Evolutionary conservation across 1,284 basidiomycete genomes (phyloP).

Genomic region (Sparassis latifolia): DNA sequence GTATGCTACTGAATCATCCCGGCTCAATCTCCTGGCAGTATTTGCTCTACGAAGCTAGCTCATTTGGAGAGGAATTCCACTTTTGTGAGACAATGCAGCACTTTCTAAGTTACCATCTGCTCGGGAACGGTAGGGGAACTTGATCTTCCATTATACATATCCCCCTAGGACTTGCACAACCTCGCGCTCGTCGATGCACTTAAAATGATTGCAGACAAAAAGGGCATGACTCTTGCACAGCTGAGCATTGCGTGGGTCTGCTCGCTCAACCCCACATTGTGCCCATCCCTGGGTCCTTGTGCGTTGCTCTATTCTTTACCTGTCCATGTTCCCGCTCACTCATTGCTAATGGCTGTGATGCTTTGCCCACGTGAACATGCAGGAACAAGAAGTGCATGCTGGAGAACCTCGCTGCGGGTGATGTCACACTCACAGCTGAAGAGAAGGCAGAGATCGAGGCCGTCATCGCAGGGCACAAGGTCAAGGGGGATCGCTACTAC

Average conservation of each 20-base stretch:
- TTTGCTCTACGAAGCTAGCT: too few relatives aligned
- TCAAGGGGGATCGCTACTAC: constrained; percentile 28
- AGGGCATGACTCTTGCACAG: constrained; percentile 48
- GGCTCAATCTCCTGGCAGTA: too few relatives aligned
- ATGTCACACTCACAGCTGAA: constrained; percentile 34
- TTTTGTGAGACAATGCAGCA: too few relatives aligned
- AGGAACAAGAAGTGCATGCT: constrained; percentile 32
- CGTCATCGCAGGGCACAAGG: constrained; percentile 18
- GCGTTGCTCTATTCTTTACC: constrained; percentile 12
- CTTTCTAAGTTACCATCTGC: too few relatives aligned
- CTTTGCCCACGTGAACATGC: background rate
- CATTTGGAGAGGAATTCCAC: too few relatives aligned
- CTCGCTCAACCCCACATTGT: constrained; percentile 41
- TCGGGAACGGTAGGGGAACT: too few relatives aligned
- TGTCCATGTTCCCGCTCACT: background rate
- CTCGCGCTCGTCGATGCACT: constrained; percentile 45
- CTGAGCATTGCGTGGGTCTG: constrained; percentile 58
- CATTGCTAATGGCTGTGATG: background rate
- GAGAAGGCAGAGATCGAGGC: constrained; percentile 32
- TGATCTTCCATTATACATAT: too few relatives aligned
- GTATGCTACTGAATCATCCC: too few relatives aligned
- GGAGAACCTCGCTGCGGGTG: constrained; percentile 39
- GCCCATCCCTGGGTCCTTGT: constrained; percentile 52
- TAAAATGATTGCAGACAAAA: constrained; percentile 38
- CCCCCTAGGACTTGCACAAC: constrained; percentile 53